Conservation (phyloP, 2,329 filamentous ascomycete genomes). For the Didymella keratinophila region DNA sequence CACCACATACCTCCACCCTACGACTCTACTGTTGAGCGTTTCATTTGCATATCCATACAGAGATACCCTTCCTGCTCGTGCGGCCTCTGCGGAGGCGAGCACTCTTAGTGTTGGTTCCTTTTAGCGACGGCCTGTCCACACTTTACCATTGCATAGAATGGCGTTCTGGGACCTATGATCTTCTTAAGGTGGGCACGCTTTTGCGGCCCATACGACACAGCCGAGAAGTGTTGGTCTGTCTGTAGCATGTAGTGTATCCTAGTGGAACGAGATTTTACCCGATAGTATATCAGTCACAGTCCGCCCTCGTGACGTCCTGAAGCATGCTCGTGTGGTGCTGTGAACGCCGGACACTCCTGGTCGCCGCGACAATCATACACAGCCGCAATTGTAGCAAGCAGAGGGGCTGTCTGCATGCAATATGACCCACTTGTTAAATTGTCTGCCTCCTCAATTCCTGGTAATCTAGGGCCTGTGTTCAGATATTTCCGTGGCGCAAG, state of each 20-base stretch:
- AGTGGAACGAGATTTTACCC: slow-evolving; percentile 3
- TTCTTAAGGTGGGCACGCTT: slow-evolving; percentile 9
- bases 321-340: no score
- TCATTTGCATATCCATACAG: slow-evolving; percentile 39
- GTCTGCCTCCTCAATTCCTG: no score
- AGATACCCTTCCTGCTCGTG: slow-evolving; percentile 40
- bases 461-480: no score
- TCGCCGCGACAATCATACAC: no score
- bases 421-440: no score
- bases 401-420: no score
- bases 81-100: slow-evolving; percentile 11
- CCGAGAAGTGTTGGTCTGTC: slow-evolving; percentile 8
- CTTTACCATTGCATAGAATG: slow-evolving; percentile 30
- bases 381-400: no score
- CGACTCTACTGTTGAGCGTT: slow-evolving; percentile 23
- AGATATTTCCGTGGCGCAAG: no score
- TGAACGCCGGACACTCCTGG: no score
- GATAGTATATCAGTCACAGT: not conserved
- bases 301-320: not conserved
- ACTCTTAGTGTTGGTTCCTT: slow-evolving; percentile 13
- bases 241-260: slow-evolving; percentile 20
- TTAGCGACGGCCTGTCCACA: slow-evolving; percentile 16
- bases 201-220: slow-evolving; percentile 4
- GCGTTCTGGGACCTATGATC: slow-evolving; percentile 26
- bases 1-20: not conserved